These are phyloP conservation scores for Phycomyces nitens DNA, from an alignment of 192 early-diverging fungal species.

Conservation along the genomic window DNA sequence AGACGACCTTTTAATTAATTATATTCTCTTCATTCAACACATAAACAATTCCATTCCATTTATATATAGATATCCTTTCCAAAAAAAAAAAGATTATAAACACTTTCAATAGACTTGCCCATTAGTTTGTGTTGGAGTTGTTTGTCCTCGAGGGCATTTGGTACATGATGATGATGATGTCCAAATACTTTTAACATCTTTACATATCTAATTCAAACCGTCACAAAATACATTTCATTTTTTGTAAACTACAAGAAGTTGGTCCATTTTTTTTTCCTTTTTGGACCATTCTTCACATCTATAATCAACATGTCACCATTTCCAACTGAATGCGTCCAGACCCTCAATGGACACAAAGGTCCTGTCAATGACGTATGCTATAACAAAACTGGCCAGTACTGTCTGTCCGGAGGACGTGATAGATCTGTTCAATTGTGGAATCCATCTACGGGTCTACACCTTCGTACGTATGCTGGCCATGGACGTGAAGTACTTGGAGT, in stretches of 20 bases:
- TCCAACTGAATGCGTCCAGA: constrained; percentile 32
- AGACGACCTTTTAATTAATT: constrained; percentile 3
- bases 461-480: constrained; percentile 82
- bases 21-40: too few species aligned
- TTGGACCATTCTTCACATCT: too few species aligned
- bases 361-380: constrained; percentile 66
- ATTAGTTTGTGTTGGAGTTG: too few species aligned
- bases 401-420: constrained; percentile 79
- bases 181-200: too few species aligned
- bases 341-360: constrained; percentile 61
- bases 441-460: constrained; percentile 57
- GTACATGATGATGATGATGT: too few species aligned
- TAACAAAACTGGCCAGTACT: constrained; percentile 74
- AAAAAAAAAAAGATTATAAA: too few species aligned
- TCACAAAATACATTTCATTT: too few species aligned
- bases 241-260: too few species aligned
- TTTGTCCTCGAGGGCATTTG: too few species aligned
- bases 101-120: too few species aligned
- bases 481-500: constrained; percentile 78
- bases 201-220: too few species aligned
- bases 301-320: constrained; percentile 15
- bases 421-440: constrained; percentile 68
- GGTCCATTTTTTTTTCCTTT: too few species aligned
- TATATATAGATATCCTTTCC: neutral
- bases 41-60: neutral